These are phyloP conservation scores for Eimeria acervulina DNA, from an alignment of 169 alveolate species.

Conservation along the genomic window DNA sequence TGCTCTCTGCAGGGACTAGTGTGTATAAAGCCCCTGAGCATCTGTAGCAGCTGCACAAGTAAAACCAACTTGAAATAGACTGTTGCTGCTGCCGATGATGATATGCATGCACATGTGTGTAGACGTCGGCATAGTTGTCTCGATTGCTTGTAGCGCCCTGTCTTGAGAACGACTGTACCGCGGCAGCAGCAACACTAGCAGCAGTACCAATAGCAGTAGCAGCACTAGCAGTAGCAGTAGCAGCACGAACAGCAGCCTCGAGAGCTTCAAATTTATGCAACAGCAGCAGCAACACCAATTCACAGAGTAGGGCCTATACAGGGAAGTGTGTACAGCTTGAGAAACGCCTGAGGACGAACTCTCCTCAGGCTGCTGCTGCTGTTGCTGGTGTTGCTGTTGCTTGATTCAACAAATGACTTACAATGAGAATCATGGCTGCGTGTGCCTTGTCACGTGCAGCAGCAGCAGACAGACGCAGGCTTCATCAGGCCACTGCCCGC, in stretches of 20 bases:
- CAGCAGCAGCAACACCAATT: neutral
- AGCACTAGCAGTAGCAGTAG: slow-evolving; percentile 9
- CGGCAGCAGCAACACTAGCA: neutral
- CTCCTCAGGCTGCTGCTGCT: slow-evolving; percentile 7
- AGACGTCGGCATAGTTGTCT: neutral
- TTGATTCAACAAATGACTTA: neutral
- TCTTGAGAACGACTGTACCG: neutral
- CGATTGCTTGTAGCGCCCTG: neutral
- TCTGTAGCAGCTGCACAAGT: neutral
- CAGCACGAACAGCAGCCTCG: neutral
- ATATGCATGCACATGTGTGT: neutral
- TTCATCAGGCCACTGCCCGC: neutral
- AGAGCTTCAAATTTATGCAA: neutral
- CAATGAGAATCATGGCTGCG: slow-evolving; percentile 28
- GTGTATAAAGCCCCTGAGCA: slow-evolving; percentile 11
- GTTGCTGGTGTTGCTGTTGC: slow-evolving; percentile 57
- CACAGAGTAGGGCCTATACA: neutral
- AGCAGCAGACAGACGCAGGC: neutral
- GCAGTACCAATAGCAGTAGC: neutral
- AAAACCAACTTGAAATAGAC: neutral
- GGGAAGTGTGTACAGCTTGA: neutral
- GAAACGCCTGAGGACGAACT: neutral
- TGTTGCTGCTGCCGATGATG: slow-evolving; percentile 45
- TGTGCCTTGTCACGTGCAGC: slow-evolving; percentile 26
- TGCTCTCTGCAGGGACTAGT: neutral